Evolutionary conservation across 306 rosid genomes (phyloP), one percentile per base, ranked within the genome.

Genomic region (Cyamopsis tetragonoloba): DNA sequence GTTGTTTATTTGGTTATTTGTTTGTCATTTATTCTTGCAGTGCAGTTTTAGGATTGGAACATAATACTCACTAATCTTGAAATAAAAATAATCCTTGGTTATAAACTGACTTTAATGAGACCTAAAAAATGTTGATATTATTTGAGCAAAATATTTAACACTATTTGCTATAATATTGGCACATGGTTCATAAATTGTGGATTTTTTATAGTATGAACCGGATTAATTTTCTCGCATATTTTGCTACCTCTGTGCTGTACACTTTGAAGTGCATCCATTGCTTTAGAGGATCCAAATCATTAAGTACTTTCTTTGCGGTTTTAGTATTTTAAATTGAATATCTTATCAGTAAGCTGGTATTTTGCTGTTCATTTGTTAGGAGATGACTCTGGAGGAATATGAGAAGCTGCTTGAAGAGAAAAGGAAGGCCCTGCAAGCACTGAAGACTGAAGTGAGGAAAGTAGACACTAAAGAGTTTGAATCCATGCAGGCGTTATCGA

Each of bases 381-480:
- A 95, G 71, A 90, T 95, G 99, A 95, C 99, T 50, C 66, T 95
- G 61, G 97, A 85, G 76, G 97, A 95, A 70, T 95, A 90, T 19
- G 80, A 95, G 83, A 95, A 95, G 84, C 64, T 95, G 14, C 80
- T 72, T 41, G 99, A 95, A 79, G 99, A 86, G 84, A 95, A 80
- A 83, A 88, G 97, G 68, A 95, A 88, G 81, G 85, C 84, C 47
- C 60, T 95, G 66, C 79, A 66, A 61, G 74, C 93, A 3, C 74
- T 78, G 18, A 95, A 82, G 86, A 80, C 83, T 19, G 91, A 88
- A 72, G 85, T 46, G 51, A 88, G 99, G 42, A 95, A 90, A 82
- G 97, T 91, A 3, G 97, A 86, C 50, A 54, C 38, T 56, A 89
- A 86, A 72, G 97, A 70, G 27, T 83, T 95, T 26, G 89, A 72